Percentiles rank a stretch among this genome's conserved stretches.
Evolutionary conservation across 2,329 filamentous ascomycete genomes (phyloP).

Genomic region (Fusarium buxicola): DNA sequence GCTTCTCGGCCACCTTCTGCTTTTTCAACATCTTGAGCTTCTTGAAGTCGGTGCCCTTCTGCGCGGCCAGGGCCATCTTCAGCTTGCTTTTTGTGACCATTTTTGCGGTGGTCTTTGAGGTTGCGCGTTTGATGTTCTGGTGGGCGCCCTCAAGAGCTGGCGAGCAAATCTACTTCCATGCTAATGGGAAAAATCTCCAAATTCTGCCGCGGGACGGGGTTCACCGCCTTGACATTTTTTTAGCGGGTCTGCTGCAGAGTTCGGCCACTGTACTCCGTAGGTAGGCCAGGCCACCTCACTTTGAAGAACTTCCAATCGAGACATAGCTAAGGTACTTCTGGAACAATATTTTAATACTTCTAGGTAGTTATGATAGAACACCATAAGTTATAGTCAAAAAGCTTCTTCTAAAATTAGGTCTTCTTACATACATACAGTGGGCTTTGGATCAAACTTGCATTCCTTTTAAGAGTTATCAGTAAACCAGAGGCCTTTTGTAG

Average conservation of each 20-base stretch:
- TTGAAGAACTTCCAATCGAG: conserved; percentile 14
- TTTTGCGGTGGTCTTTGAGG: conserved; percentile 19
- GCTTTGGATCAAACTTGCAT: too few relatives aligned
- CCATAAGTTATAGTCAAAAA: too few relatives aligned
- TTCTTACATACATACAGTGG: too few relatives aligned
- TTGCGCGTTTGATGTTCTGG: conserved; percentile 27
- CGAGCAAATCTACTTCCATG: conserved; percentile 31
- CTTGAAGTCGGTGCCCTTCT: conserved; percentile 66
- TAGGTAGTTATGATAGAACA: too few relatives aligned
- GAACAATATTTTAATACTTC: not conserved
- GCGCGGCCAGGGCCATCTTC: conserved; percentile 64
- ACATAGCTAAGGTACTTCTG: not conserved
- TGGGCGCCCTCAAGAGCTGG: conserved; percentile 27
- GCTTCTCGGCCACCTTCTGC: conserved; percentile 57
- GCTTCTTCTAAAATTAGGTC: too few relatives aligned
- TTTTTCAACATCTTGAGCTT: conserved; percentile 64
- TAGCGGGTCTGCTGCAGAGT: conserved; percentile 31
- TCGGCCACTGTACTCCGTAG: too few relatives aligned
- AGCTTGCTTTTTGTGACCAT: conserved; percentile 63
- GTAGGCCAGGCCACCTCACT: conserved; percentile 2
- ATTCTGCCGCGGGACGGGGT: conserved; percentile 44
- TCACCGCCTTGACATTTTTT: conserved; percentile 47
- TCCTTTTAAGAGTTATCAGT: too few relatives aligned
- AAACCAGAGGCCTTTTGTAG: too few relatives aligned
- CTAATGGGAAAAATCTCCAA: conserved; percentile 48